Evolutionary conservation across 2,329 filamentous ascomycete genomes (phyloP), one percentile per base, ranked within the genome.

Genomic region (Xylariaceae sp.): DNA sequence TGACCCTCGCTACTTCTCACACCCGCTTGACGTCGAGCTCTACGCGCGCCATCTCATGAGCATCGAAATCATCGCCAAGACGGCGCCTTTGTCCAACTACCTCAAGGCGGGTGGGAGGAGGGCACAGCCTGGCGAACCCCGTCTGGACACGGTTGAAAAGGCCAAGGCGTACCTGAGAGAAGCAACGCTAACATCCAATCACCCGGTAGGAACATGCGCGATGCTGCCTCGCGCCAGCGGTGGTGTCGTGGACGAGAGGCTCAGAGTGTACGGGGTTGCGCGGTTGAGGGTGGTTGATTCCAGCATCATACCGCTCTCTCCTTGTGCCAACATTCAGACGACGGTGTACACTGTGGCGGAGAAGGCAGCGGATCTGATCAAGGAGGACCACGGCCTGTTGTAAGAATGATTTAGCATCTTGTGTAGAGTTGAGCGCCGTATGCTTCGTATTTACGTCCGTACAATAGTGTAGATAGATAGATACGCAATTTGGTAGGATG

Each of bases 21-120:
- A 61, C 18, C 55, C 53, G 2, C 26, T 58, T 2, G 54, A 61
- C 26, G 32, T 61, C 12, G 59, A 58, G 21, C 41, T 61, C 1
- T 36, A 58, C 1, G 47, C 59, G 1, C 45, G 56, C 0, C 45
- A 61, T 5, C 13, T 61, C 3, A 53, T 37, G 15, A 48, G 52
- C 21, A 36, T 39, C 15, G 46, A 59, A 32, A 22, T 36, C 1
- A 51, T 56, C 21, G 43, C 41, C 1, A 18, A 45, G 53, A 37
- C 42, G 32, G 47, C 51, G 53, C 48, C 44, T n/a, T 15, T 54
- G 10, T 29, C 4, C 21, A 13, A 15, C 16, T 29, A 32, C 12
- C 39, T 50, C 42, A 50, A 54, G 22, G n/a, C 36, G 13, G 34
- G 30, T 18, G 34, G 46, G 19, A n/a, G 36, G 10, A 26, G 26